Evolutionary conservation across 805 yeast species (phyloP).

Genomic region (Metschnikowia orientalis): DNA sequence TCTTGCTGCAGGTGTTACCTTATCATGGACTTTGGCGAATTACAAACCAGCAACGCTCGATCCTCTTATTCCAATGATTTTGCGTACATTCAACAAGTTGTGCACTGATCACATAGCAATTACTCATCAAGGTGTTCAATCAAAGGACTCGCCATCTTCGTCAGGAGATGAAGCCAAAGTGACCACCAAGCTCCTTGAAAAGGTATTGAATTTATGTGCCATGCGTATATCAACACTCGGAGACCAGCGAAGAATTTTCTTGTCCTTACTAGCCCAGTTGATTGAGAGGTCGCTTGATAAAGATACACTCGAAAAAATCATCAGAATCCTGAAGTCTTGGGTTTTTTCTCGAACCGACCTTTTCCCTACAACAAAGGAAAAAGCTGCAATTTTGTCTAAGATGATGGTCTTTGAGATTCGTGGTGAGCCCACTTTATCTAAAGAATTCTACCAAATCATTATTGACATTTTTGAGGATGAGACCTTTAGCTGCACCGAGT

Average conservation of each 20-base stretch:
- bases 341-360: constrained; percentile 77
- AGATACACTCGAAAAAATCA: constrained; percentile 66
- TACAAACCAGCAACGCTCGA: constrained; percentile 73
- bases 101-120: constrained; percentile 80
- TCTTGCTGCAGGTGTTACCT: constrained; percentile 81
- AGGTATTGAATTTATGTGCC: constrained; percentile 71
- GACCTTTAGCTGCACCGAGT: constrained; percentile 72
- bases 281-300: constrained; percentile 85
- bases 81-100: constrained; percentile 84
- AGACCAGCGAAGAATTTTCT: constrained; percentile 86
- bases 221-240: constrained; percentile 82
- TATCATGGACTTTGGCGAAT: constrained; percentile 75
- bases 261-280: constrained; percentile 80
- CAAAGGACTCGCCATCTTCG: constrained; percentile 25
- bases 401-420: constrained; percentile 90
- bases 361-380: constrained; percentile 93
- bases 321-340: constrained; percentile 81
- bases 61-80: constrained; percentile 65
- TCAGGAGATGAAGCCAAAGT: constrained; percentile 72
- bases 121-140: constrained; percentile 46
- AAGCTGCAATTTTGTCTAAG: constrained; percentile 87
- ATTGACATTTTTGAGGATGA: constrained; percentile 83
- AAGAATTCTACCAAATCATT: constrained; percentile 78
- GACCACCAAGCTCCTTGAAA: constrained; percentile 71
- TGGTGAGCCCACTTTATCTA: constrained; percentile 75